phyloP scores from a whole-genome alignment of 768 basidiomycete species.

The Tephrocybe sp. region DNA sequence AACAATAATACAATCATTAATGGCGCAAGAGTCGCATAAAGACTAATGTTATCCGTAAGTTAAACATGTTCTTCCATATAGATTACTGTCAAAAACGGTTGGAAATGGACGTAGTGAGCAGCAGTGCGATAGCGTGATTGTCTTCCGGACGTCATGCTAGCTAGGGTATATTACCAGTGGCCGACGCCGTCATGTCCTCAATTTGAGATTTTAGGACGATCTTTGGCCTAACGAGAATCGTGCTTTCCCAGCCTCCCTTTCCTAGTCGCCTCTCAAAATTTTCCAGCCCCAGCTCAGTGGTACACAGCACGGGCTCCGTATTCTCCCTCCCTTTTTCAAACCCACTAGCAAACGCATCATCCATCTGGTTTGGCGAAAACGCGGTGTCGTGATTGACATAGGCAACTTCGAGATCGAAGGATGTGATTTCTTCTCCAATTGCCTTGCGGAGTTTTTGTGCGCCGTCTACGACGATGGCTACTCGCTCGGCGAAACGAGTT shows the following conservation, averaged over 20 bases:
- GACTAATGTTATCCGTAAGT: no score
- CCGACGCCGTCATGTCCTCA: constrained; percentile 26
- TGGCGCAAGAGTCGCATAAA: no score
- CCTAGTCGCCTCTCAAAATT: constrained; percentile 37
- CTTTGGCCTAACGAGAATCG: constrained; percentile 49
- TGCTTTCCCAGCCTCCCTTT: constrained; percentile 42
- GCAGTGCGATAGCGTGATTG: not conserved
- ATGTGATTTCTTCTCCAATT: constrained; percentile 57
- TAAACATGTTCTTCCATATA: no score
- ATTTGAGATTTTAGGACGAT: constrained; percentile 48
- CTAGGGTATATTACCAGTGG: constrained; percentile 13
- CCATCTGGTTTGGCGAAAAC: constrained; percentile 43
- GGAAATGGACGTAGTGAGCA: no score
- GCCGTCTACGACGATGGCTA: constrained; percentile 38
- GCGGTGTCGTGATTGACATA: constrained; percentile 38
- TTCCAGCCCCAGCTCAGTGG: constrained; percentile 53
- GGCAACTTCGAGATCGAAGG: constrained; percentile 52
- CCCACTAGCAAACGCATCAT: constrained; percentile 35
- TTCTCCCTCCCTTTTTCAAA: constrained; percentile 15
- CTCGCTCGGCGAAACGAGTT: constrained; percentile 39
- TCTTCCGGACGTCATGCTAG: not conserved
- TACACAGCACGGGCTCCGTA: constrained; percentile 44
- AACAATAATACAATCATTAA: no score
- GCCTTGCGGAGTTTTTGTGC: constrained; percentile 53
- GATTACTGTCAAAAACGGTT: no score